Base-by-base conservation (phyloP, 2,329 filamentous ascomycete genomes). In the Fusarium avenaceum region DNA sequence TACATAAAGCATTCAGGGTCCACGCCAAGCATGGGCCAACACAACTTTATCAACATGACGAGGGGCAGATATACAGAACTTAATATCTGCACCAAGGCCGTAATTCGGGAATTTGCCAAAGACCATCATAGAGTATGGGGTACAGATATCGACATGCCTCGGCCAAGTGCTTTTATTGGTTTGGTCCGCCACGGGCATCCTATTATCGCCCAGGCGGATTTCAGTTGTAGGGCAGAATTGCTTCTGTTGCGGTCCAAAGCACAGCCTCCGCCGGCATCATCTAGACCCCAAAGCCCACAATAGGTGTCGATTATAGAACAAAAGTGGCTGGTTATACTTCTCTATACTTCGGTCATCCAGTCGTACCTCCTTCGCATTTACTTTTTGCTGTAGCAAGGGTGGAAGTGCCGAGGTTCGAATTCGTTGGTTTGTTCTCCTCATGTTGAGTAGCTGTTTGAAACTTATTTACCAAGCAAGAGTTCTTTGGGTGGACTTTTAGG, bases 381-480 rank as follows among this genome's bases (percentile, higher is more conserved):
- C 11, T 19, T 13, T 19, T 13, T 30, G 14, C 8, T 38, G 7
- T 9, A 10, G 9, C 7, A 38, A 38, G 3, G 17, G 17, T 38
- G 17, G 7, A 9, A n/a, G 17, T 17, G 10, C 17, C 3, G 19
- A 38, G 9, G 4, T 17, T 10, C 17, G 9, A 6, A 38, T 38
- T 13, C 17, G 33, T 35, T 38, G 35, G 17, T n/a, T 38, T 38
- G 35, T 30, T 24, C 20, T n/a, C 35, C 22, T 30, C 15, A 26
- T 26, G 28, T 10, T 17, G 47, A 44, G 49, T 30, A 33, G 24
- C 10, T 45, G 55, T 74, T 74, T 74, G 72, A 74, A 74, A 66
- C 40, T 72, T 72, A 38, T 53, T 62, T 57, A 48, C 38, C 26
- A 54, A 35, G 14, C 52, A 60, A 52, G 15, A 42, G n/a, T 43